phyloP scores from a whole-genome alignment of 257 asterid species.

The Primulina tabacum region DNA sequence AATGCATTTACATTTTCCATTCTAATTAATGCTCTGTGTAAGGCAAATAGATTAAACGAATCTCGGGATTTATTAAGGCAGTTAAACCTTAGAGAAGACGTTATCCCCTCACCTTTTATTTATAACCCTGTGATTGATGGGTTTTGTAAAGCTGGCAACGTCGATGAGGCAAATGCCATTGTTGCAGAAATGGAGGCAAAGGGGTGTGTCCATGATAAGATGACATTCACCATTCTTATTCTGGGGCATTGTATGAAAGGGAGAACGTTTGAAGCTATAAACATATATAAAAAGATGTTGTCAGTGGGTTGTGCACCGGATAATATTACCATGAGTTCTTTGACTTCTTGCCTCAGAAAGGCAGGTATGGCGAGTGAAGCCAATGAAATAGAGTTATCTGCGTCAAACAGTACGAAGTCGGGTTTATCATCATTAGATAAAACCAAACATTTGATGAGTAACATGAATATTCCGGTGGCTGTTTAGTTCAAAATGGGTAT shows the following conservation, averaged over 20 bases:
- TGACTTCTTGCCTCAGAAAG: constrained; percentile 68
- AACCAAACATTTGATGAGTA: constrained; percentile 30
- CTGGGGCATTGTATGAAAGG: constrained; percentile 98
- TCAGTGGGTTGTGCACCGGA: constrained; percentile 72
- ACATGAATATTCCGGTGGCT: constrained; percentile 56
- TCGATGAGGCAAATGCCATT: constrained; percentile 72
- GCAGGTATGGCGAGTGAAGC: constrained; percentile 87
- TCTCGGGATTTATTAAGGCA: constrained; percentile 64
- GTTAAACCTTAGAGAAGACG: constrained; percentile 51
- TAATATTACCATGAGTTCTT: constrained; percentile 45
- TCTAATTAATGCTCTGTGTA: constrained; percentile 67
- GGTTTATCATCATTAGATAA: constrained; percentile 39
- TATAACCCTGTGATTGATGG: constrained; percentile 93
- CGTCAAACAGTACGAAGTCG: constrained; percentile 27
- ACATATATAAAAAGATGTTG: constrained; percentile 65
- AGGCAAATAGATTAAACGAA: constrained; percentile 66
- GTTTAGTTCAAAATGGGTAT: constrained; percentile 31
- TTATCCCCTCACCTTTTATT: constrained; percentile 64
- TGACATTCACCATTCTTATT: constrained; percentile 85
- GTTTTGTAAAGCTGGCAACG: constrained; percentile 78
- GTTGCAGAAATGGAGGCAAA: constrained; percentile 77
- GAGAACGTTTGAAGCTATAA: constrained; percentile 71
- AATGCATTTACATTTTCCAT: constrained; percentile 66
- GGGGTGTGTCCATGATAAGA: constrained; percentile 74
- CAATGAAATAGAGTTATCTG: constrained; percentile 49